Base-by-base conservation (phyloP, 305 asterid species). In the Fraxinus floribunda region DNA sequence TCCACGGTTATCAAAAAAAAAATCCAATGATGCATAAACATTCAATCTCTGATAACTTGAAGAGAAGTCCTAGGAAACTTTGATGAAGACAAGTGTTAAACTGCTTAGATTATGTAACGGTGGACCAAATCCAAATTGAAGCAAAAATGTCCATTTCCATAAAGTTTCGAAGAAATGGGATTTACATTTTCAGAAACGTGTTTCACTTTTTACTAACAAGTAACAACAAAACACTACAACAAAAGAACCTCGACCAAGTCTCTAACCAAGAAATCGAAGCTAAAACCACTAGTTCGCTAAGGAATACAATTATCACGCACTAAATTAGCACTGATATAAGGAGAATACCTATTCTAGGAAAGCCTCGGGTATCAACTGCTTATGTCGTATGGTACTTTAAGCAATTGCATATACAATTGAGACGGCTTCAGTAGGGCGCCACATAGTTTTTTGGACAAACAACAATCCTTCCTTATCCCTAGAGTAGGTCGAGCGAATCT, bases 381-480 rank as follows among this genome's bases (percentile, higher is more conserved):
- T 32, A 32, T 4, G 9, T 29, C 30, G 0, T 29, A 3, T 13
- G 30, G 18, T 73, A 70, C 66, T 24, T 84, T 82, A 87, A 68
- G 88, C 83, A 81, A 89, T 81, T 64, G 90, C 90, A 30, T 83
- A 86, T 34, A 74, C 36, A 13, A 89, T 35, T 22, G 88, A 83
- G 86, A 87, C 87, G 5, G 18, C 49, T 55, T 85, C 89, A 46
- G 76, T 83, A 5, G 91, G 92, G 16, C 91, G 91, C 92, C 92
- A 88, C 86, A 82, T 72, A 20, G 89, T 71, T 78, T 89, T 89
- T 76, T 86, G 89, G 74, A 85, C 90, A 64, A 84, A 88, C 64
- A 89, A 82, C 87, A 89, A 83, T 72, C 92, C 92, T 79, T 89
- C 91, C 44, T 83, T 80, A 84, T 85, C 86, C 81, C 84, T 85